Evolutionary conservation across 768 basidiomycete species (phyloP), one percentile per base, ranked within the genome.

Genomic region (Boletus fagicola): DNA sequence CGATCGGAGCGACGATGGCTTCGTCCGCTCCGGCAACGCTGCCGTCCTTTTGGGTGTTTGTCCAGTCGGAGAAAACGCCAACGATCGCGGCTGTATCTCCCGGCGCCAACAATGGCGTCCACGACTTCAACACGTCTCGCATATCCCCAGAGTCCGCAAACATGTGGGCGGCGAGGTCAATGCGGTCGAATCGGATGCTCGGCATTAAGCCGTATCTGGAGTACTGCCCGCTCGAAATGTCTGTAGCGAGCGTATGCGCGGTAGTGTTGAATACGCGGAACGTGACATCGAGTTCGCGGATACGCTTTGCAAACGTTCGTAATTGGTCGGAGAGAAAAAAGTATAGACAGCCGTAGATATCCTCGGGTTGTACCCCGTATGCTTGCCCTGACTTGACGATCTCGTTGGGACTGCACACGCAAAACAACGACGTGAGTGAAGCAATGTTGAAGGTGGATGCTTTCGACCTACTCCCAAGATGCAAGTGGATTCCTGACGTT

Each of bases 281-380:
- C 0, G 68, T 65, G 24, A 79, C 64, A 0, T 68, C 58, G 49
- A 79, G 69, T 15, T 63, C 68, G n/a, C 70, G 66, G 40, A 80
- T 62, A 10, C 77, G 76, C n/a, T 57, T 48, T 0, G 72, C 65
- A 60, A 82, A 79, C 3, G 51, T 64, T 31, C 63, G 64, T 12
- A 82, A 71, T 54, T 80, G 71, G 5, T 75, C 68, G 0, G 72
- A 68, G 28, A 81, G 62, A 60, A 70, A 75, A 53, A 81, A 80
- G 63, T 78, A 80, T 15, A 81, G 74, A 51, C 79, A 81, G 5
- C 81, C 81, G 47, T 70, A 78, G 42, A 79, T 66, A 52, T 82
- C 80, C 49, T 76, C 78, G 1, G 64, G 56, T 5, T 63, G 66
- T 2, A 74, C 69, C 0, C 80, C 77, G 20, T 73, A 49, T 3